Conservation (phyloP, 148 eudicot species). For the Euryodendron excelsum region DNA sequence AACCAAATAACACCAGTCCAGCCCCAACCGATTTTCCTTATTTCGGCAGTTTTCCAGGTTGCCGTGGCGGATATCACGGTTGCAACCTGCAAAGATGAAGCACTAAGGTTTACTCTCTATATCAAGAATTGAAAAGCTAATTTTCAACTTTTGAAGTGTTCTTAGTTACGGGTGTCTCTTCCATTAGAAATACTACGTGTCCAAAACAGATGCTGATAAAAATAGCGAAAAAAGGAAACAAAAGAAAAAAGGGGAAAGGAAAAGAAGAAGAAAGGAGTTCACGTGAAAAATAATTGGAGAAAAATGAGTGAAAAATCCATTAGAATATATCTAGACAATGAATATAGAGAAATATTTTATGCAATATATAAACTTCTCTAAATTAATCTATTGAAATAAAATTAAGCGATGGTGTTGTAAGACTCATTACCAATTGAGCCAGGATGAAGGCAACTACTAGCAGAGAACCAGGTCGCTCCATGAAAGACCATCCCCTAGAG, state of each 20-base stretch:
- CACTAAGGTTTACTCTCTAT: background rate
- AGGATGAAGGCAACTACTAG: slow-evolving; percentile 60
- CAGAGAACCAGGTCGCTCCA: slow-evolving; percentile 62
- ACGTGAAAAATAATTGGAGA: background rate
- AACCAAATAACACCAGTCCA: slow-evolving; percentile 73
- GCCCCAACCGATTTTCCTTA: slow-evolving; percentile 61
- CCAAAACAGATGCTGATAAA: background rate
- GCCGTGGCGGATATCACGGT: slow-evolving; percentile 47
- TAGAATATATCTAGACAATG: background rate
- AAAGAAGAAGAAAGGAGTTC: background rate
- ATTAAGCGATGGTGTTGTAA: background rate
- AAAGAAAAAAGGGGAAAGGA: too few species aligned
- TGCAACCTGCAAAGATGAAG: slow-evolving; percentile 43
- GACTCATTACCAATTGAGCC: slow-evolving; percentile 52
- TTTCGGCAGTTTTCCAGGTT: slow-evolving; percentile 57
- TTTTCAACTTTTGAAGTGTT: background rate
- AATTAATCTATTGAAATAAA: background rate
- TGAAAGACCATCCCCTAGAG: slow-evolving; percentile 61
- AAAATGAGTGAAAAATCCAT: background rate
- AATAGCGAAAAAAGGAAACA: background rate
- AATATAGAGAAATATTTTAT: too few species aligned
- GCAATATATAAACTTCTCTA: background rate
- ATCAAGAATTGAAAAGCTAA: background rate
- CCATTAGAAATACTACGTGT: background rate
- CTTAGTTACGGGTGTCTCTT: background rate